Base-by-base conservation (phyloP, 495 filamentous ascomycete genomes). In the Penicillium waksmanii region DNA sequence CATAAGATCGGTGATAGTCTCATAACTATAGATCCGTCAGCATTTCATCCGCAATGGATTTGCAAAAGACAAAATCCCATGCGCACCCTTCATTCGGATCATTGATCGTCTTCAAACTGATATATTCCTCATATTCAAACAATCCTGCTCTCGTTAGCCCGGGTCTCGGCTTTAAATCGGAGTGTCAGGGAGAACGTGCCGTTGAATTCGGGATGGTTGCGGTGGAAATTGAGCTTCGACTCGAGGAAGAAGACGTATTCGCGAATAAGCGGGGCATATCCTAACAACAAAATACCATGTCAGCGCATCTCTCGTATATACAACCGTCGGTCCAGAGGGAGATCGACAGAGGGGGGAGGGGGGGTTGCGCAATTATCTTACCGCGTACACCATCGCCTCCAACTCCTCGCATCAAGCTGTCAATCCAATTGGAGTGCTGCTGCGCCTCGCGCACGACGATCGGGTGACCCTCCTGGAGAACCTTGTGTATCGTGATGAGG, bases 81-180 rank as follows among this genome's bases (percentile, higher is more conserved):
- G 36, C 68, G 47, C 71, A 85, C 80, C 95, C 95, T 77, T 98
- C 95, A 69, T 98, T 97, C 11, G 96, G 95, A 79, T 98, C 95
- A 75, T 97, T 96, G 77, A 96, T 98, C 5, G 91, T 89, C 78
- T 97, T 97, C 72, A 98, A 81, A 67, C 92, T 97, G 73, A 98
- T 93, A 72, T 98, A 98, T 69, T 98, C 95, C 80, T 97, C 95
- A 63, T 98, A 98, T 69, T 98, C 95, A 68, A 98, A 98, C 25
- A 95, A 80, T 42, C 87, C 87, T 89, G 56, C 38, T 18, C 54
- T 6, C 42, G 40, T 73, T 40, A 73, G 69, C 51, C 55, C 48
- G 19, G 13, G 43, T n/a, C 40, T 27, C 34, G 13, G 36, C 55
- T 17, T 50, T 17, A 10, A 27, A 9, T 35, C 6, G 18, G 53